Evolutionary conservation across 108 stramenopile genomes (phyloP).

Genomic region (Cyclotella kingstonii): DNA sequence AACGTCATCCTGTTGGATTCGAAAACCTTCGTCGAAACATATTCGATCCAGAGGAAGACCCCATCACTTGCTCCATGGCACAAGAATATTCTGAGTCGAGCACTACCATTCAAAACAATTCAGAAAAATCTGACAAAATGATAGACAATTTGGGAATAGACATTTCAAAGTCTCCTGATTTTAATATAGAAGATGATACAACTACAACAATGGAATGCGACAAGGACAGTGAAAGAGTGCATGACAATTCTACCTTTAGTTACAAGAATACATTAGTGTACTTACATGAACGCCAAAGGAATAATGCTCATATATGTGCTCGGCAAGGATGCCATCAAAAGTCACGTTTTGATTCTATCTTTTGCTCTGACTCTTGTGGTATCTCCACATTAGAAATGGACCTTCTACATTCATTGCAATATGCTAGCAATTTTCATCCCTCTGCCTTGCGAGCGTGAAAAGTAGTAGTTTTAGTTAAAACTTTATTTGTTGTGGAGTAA

Average conservation of each 20-base stretch:
- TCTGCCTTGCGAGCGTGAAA: slow-evolving; percentile 7
- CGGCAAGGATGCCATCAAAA: slow-evolving; percentile 52
- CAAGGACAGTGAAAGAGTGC: too few relatives aligned
- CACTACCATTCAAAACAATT: neutral
- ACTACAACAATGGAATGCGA: neutral
- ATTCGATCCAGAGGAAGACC: slow-evolving; percentile 81
- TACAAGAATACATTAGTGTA: too few relatives aligned
- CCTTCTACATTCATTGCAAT: slow-evolving; percentile 64
- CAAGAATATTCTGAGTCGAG: slow-evolving; percentile 6
- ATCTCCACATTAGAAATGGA: slow-evolving; percentile 65
- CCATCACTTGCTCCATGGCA: slow-evolving; percentile 1
- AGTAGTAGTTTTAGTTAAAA: too few relatives aligned
- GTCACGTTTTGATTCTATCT: slow-evolving; percentile 77
- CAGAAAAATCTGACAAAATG: neutral
- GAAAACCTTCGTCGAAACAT: slow-evolving; percentile 60
- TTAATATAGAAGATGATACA: neutral
- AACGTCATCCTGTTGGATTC: slow-evolving; percentile 67
- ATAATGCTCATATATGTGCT: too few relatives aligned
- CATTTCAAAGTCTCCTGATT: neutral
- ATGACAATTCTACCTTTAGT: too few relatives aligned
- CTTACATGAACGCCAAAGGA: too few relatives aligned
- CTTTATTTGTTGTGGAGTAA: too few relatives aligned
- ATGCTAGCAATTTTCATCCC: slow-evolving; percentile 71
- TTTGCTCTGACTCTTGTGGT: slow-evolving; percentile 86
- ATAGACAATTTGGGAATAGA: neutral